Base-by-base conservation (phyloP, 1,139 yeast genomes). In the Spathaspora jeffriesii region DNA sequence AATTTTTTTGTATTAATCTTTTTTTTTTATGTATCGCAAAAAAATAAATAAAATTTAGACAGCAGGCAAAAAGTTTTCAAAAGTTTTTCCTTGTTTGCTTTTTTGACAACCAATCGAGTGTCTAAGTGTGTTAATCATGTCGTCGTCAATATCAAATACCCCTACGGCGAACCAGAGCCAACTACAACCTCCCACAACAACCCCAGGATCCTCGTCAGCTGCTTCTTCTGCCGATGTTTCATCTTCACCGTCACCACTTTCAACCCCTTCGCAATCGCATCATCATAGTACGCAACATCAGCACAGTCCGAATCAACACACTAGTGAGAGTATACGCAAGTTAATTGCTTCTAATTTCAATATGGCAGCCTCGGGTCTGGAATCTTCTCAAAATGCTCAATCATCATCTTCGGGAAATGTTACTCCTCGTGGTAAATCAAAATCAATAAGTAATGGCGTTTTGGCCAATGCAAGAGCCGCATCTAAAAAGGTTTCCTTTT, bases 361-460 rank as follows among this genome's bases (percentile, higher is more conserved):
- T 25, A 27, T 36, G 25, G 9, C 47, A 22, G 20, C 45, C 40
- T 28, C 40, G 21, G 9, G 10, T 30, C 15, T 30, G 20, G 28
- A 31, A 25, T 18, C 39, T 14, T 8, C 32, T 9, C 27, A 40
- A 22, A 8, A 36, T 13, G 17, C 48, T 2, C 20, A 45, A 39
- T 32, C 43, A 21, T 21, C 43, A 1, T 31, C 44, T 9, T 27
- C 46, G 11, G 21, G 44, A 34, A 39, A 23, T 40, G 13, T 30
- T n/a, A 34, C 34, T 15, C 39, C 36, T 21, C 31, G 15, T 9
- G 3, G 23, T 17, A 22, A 51, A 45, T 50, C 56, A 38, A 46
- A 51, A 42, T 47, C 53, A 21, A 53, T 53, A 25, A 51, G 54
- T 42, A 53, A 51, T 41, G 57, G 54, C 3, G 56, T 50, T 1